A percentile compares a stretch with the other conserved stretches of the same genome.
Evolutionary conservation across 257 asterid genomes (phyloP).

Genomic region (Nemophila menziesii): DNA sequence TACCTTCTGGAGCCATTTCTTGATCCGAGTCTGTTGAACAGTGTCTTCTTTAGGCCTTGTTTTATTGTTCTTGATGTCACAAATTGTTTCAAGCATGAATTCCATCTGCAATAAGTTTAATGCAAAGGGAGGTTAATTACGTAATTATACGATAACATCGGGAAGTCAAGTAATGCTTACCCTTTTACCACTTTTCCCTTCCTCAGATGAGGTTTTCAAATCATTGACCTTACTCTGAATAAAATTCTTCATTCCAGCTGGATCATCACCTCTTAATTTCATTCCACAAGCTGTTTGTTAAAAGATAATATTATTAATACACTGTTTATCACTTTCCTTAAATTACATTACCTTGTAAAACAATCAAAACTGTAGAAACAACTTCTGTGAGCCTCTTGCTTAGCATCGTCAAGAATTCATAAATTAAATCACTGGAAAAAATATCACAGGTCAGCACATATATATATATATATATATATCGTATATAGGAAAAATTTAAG

Average conservation of each 20-base stretch:
- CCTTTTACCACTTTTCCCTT: constrained; percentile 53
- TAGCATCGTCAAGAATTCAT: no score
- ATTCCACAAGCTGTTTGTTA: constrained; percentile 78
- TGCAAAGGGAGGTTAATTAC: constrained; percentile 11
- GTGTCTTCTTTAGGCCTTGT: constrained; percentile 55
- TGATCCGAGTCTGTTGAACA: constrained; percentile 58
- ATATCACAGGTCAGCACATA: no score
- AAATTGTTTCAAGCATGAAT: constrained; percentile 82
- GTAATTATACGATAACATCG: constrained; percentile 9
- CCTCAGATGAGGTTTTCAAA: constrained; percentile 53
- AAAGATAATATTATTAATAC: not conserved
- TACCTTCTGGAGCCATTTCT: constrained; percentile 92
- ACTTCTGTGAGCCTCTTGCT: no score
- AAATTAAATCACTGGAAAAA: no score
- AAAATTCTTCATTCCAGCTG: constrained; percentile 79
- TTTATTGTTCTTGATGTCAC: constrained; percentile 90
- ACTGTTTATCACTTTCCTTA: no score
- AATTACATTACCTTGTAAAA: no score
- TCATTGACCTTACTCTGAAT: constrained; percentile 75
- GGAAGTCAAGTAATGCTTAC: constrained; percentile 26
- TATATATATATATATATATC: no score
- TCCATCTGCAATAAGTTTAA: constrained; percentile 51
- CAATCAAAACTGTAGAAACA: no score
- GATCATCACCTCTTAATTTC: constrained; percentile 90
- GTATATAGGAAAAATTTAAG: no score